Percentiles rank a stretch among this genome's conserved stretches.
phyloP scores from a whole-genome alignment of 1,284 basidiomycete species.

The Sporisorium exsertum region DNA sequence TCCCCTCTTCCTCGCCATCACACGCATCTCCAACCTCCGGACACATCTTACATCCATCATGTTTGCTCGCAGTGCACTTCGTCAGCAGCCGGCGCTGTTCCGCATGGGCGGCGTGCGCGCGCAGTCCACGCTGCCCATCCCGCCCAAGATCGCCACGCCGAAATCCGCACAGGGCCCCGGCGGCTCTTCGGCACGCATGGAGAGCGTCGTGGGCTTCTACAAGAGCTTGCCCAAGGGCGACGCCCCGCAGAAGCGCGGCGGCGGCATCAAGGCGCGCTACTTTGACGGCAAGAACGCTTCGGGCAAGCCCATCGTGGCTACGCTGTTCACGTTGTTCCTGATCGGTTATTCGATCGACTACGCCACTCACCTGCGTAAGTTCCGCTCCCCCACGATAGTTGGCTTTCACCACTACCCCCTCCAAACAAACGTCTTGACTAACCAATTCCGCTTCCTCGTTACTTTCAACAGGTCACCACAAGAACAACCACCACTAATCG shows the following conservation, averaged over 20 bases:
- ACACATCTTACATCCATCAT: constrained; percentile 10
- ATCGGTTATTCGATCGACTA: constrained; percentile 75
- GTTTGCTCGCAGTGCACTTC: constrained; percentile 36
- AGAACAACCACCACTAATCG: constrained; percentile 58
- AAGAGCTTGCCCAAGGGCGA: constrained; percentile 83
- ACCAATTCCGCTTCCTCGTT: neutral
- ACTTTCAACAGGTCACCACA: constrained; percentile 47
- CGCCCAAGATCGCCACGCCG: constrained; percentile 94
- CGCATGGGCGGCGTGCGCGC: constrained; percentile 38
- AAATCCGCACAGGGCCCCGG: constrained; percentile 82
- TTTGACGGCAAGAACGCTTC: constrained; percentile 88
- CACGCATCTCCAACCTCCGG: neutral
- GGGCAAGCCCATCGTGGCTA: constrained; percentile 78
- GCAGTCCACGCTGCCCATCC: constrained; percentile 75
- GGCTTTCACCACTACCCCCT: neutral
- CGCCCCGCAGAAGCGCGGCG: constrained; percentile 76
- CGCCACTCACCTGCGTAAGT: constrained; percentile 60
- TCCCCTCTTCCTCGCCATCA: neutral
- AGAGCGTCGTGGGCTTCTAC: constrained; percentile 91
- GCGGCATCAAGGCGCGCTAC: constrained; percentile 80
- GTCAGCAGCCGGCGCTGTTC: constrained; percentile 10
- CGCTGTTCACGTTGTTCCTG: constrained; percentile 81
- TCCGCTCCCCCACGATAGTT: too few species aligned
- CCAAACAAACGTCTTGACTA: constrained; percentile 4
- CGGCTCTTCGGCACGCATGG: constrained; percentile 82